Base-by-base conservation (phyloP, 495 filamentous ascomycete species). In the Penicillium canescens region DNA sequence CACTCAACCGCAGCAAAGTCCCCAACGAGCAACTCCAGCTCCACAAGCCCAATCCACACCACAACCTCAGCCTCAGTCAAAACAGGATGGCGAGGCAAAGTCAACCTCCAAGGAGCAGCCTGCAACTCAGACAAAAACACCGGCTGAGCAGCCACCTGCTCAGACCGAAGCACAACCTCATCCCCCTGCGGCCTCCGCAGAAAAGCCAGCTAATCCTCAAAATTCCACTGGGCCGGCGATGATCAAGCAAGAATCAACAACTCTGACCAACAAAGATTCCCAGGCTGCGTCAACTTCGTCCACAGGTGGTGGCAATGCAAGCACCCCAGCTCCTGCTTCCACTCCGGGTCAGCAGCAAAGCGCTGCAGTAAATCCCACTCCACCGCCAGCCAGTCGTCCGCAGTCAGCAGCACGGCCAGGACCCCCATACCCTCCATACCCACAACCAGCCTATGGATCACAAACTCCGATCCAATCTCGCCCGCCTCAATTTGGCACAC, bases 391-490 rank as follows among this genome's bases (percentile, higher is more conserved):
- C 24, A 56, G 57, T 43, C 42, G 54, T 12, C 66, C 64, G 42
- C 50, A 59, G 33, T 16, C 59, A 42, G 62, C 57, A 12, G 58
- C 67, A 20, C 62, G 65, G 18, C 63, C 69, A 31, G 67, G 65
- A 24, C 66, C 62, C 18, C 61, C 67, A 38, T 57, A 67, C 16
- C 60, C 65, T 8, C 59, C 56, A n/a, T 59, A 68, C 46, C 72
- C 66, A 21, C 74, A 67, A 62, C 39, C 66, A 10, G 57, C 60
- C 0, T 68, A 73, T n/a, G 66, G 70, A n/a, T 50, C 53, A 11
- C 63, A 70, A 18, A 55, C 71, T 43, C 59, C 66, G 31, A 67
- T 75, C 13, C 74, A 76, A 31, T 73, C 73, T 31, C 72, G 75
- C 7, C 68, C 71, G 7, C 67, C 63, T 1, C 68, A 70, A 45